Evolutionary conservation across 2,329 filamentous ascomycete species (phyloP), one percentile per base, ranked within the genome.

Genomic region (Apiospora pterosperma): DNA sequence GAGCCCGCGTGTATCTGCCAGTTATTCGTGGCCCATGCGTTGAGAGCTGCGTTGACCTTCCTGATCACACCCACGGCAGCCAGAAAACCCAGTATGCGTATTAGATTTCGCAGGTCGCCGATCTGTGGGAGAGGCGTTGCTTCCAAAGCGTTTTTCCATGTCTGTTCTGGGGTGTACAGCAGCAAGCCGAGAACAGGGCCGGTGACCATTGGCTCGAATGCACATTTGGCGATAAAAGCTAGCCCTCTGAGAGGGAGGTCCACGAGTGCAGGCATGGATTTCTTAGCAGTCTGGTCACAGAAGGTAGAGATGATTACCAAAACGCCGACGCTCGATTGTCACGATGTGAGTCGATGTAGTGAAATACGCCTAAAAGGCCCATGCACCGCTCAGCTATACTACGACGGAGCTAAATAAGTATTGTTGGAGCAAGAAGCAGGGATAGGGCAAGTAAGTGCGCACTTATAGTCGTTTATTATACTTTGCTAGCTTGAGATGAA

Each of bases 21-120:
- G 28, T 67, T 64, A 38, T 72, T 73, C 11, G 67, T 66, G 2
- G 71, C 71, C 41, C 67, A 62, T 28, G 62, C 63, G 64, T 69
- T 73, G 1, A 73, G 63, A 11, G 63, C 55, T 21, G 59, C 23
- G 63, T 73, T 73, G 12, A 62, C 36, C 6, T 62, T 62, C 61
- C 67, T 55, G 59, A 68, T 16, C 31, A 66, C 48, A 36, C 64
- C 64, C 48, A 65, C 44, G 8, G 59, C 42, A 7, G 36, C 59
- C 11, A 61, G 36, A 19, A 39, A 14, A 2, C 36, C 59, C 59
- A 61, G 36, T 39, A 25, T 28, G 10, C 23, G 36, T 28, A 19
- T 42, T 10, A 61, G 36, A 14, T 6, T 38, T 4, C n/a, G 34
- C 12, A 42, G 36, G 28, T 58, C 52, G 28, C 19, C 7, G 52